Evolutionary conservation across 805 yeast species (phyloP).

Genomic region (Teunomyces lycoperdinae): DNA sequence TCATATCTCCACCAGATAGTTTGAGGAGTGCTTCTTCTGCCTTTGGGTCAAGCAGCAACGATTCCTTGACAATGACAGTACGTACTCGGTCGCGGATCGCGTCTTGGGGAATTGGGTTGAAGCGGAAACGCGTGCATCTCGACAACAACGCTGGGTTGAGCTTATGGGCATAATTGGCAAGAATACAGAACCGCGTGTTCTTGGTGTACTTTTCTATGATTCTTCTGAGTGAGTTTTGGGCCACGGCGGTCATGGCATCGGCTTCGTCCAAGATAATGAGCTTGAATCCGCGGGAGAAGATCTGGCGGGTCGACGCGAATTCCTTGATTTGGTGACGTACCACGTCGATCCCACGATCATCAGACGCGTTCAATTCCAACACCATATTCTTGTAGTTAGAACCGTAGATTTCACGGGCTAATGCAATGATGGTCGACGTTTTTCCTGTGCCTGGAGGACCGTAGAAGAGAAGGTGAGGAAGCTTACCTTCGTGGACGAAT

Average conservation of each 20-base stretch:
- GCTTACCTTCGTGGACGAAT: conserved; percentile 76
- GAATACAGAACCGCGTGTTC: conserved; percentile 91
- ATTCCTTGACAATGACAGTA: conserved; percentile 68
- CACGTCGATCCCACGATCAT: conserved; percentile 96
- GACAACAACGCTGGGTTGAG: conserved; percentile 91
- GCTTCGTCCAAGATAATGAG: conserved; percentile 94
- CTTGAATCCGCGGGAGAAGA: conserved; percentile 82
- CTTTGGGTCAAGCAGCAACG: conserved; percentile 51
- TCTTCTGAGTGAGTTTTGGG: conserved; percentile 79
- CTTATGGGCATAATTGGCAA: conserved; percentile 95
- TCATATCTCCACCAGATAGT: conserved; percentile 93
- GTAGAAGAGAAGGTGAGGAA: conserved; percentile 91
- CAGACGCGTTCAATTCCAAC: conserved; percentile 91
- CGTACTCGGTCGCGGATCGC: conserved; percentile 70
- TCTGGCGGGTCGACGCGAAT: conserved; percentile 94
- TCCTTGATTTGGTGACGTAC: conserved; percentile 97
- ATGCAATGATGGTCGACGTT: conserved; percentile 82
- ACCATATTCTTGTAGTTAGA: conserved; percentile 81
- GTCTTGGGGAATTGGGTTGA: conserved; percentile 69
- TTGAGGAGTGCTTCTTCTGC: conserved; percentile 67
- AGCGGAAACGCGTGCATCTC: conserved; percentile 93
- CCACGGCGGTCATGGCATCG: conserved; percentile 87
- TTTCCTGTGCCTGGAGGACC: conserved; percentile 97
- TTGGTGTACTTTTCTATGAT: conserved; percentile 90
- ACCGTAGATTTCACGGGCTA: conserved; percentile 87